These are phyloP conservation scores for Huntiella abstrusa DNA, from an alignment of 2,329 filamentous ascomycete genomes.

Conservation along the genomic window DNA sequence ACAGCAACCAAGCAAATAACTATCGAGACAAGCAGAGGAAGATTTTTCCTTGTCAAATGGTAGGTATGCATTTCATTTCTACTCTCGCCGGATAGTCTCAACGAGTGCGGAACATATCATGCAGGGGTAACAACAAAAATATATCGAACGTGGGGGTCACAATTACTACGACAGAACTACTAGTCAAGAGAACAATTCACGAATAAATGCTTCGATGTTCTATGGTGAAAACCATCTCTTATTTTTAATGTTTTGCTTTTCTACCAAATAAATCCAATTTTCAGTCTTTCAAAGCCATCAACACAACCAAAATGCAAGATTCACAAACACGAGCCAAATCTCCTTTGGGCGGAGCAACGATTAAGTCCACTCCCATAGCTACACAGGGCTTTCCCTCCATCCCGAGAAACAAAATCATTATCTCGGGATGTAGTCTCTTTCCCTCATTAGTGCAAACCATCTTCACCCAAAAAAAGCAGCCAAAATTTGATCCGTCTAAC, in stretches of 20 bases:
- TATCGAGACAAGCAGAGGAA: too few relatives aligned
- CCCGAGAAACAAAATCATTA: constrained; percentile 13
- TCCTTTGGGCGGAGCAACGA: constrained; percentile 47
- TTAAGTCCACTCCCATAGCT: constrained; percentile 70
- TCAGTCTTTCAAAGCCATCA: not conserved
- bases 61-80: too few relatives aligned
- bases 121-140: too few relatives aligned
- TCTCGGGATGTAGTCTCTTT: constrained; percentile 66
- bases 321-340: not conserved
- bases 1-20: too few relatives aligned
- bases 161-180: too few relatives aligned
- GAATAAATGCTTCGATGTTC: not conserved
- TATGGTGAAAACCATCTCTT: not conserved
- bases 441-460: constrained; percentile 86
- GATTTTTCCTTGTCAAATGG: too few relatives aligned
- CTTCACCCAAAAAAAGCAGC: constrained; percentile 20
- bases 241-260: not conserved
- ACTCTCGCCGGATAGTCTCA: too few relatives aligned
- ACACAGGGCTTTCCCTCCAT: constrained; percentile 97
- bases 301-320: not conserved
- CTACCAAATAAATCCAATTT: not conserved
- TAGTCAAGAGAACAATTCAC: too few relatives aligned
- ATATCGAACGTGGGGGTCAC: too few relatives aligned
- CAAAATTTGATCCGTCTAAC: not conserved
- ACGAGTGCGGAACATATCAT: too few relatives aligned